Base-by-base conservation (phyloP, 148 eudicot genomes). In the Dianthus caryophyllus region DNA sequence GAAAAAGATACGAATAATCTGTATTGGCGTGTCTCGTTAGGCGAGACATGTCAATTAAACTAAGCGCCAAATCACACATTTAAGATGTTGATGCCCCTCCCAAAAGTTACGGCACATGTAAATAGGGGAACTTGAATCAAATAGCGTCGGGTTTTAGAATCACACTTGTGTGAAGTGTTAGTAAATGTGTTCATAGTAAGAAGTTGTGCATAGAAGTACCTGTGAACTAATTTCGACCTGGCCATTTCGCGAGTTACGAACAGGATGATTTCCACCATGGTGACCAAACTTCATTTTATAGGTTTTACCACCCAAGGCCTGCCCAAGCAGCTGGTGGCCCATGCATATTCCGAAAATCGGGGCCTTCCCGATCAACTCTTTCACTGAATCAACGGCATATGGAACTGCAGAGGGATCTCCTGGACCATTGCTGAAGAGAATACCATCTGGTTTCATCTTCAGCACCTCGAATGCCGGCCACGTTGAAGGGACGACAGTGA, bases 311-410 rank as follows among this genome's bases (percentile, higher is more conserved):
- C 98, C 98, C 79, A 94, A 72, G 50, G 97, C 97, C 72, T 94
- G 98, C 39, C 98, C 98, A 55, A 90, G 87, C 78, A 94, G 80
- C 77, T 94, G 98, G 77, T 94, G 98, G n/a, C 98, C 98, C 98
- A 94, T 94, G 78, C 98, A 94, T 60, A 94, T 94, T 60, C 98
- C 98, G 51, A 94, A 94, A 62, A 94, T 85, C 29, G 98, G 97
- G 38, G 80, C 79, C 67, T 88, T 81, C 39, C 98, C 98, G 29
- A 94, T 77, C 66, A 90, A 71, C 67, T 76, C 79, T 79, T 81
- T 86, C 17, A 88, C 97, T 39, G 92, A 84, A 54, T 86, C 97
- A 69, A 94, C 97, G 71, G 98, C 97, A 78, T 90, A 94, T 68
- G 97, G 98, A 76, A 90, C 96, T 47, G 97, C 97, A 61, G 97